These are phyloP conservation scores for Yamadazyma kitorensis DNA, from an alignment of 805 yeast species.

Conservation along the genomic window DNA sequence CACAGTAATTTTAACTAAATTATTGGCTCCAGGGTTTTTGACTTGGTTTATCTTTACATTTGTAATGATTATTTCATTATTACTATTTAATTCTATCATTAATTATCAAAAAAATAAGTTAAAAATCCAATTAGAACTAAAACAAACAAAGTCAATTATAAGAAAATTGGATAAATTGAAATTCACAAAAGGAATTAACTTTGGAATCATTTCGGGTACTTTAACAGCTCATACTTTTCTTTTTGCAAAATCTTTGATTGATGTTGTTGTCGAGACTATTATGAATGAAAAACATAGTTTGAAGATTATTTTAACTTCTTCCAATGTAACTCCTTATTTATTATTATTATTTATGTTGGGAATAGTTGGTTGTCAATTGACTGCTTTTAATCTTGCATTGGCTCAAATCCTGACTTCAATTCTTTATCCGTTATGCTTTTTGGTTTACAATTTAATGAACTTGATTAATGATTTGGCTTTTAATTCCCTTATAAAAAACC, in stretches of 20 bases:
- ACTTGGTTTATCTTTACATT: constrained; percentile 51
- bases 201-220: constrained; percentile 70
- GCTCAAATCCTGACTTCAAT: constrained; percentile 69
- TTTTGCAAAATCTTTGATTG: constrained; percentile 82
- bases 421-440: constrained; percentile 80
- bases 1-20: constrained; percentile 37
- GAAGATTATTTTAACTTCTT: constrained; percentile 13
- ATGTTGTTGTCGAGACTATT: constrained; percentile 52
- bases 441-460: constrained; percentile 72
- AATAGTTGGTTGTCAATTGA: constrained; percentile 69
- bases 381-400: constrained; percentile 71
- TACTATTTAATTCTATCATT: constrained; percentile 20
- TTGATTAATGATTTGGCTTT: constrained; percentile 46
- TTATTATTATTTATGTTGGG: constrained; percentile 54
- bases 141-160: constrained; percentile 9
- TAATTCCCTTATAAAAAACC: constrained; percentile 57
- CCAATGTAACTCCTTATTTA: constrained; percentile 31
- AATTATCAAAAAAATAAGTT: constrained; percentile 14
- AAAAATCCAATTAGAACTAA: constrained; percentile 5
- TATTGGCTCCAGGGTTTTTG: constrained; percentile 46
- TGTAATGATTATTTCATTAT: constrained; percentile 22
- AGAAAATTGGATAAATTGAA: constrained; percentile 19
- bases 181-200: constrained; percentile 54
- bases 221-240: constrained; percentile 83
- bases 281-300: constrained; percentile 23